Conservation (phyloP, 2,329 filamentous ascomycete species). For the Cryphonectria naterciae region DNA sequence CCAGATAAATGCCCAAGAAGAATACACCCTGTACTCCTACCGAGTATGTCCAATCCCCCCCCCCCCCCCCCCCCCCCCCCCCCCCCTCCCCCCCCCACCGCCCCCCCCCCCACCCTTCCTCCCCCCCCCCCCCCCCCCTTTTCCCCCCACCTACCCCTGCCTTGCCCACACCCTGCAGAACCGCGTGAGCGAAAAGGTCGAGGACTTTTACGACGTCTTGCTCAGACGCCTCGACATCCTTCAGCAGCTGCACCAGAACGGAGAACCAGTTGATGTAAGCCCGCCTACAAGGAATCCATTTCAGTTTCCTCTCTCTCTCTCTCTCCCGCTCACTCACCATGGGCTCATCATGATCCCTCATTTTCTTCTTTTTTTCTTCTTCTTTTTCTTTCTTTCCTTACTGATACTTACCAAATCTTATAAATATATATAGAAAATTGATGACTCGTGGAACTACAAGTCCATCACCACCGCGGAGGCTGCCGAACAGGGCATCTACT, state of each 20-base stretch:
- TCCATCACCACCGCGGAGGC: slow-evolving; percentile 49
- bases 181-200: slow-evolving; percentile 28
- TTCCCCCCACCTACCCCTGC: too few species aligned
- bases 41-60: slow-evolving; percentile 25
- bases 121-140: slow-evolving; percentile 1
- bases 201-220: slow-evolving; percentile 51
- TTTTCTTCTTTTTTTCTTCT: too few species aligned
- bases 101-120: too few species aligned
- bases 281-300: not conserved
- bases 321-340: not conserved
- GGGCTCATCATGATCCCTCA: too few species aligned
- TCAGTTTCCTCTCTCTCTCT: slow-evolving; percentile 31
- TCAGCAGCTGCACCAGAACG: slow-evolving; percentile 46
- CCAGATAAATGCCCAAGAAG: slow-evolving; percentile 19
- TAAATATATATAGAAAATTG: slow-evolving; percentile 33
- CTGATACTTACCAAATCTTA: not conserved
- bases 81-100: too few species aligned
- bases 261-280: slow-evolving; percentile 55
- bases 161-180: slow-evolving; percentile 14
- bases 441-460: slow-evolving; percentile 51
- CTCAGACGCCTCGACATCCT: slow-evolving; percentile 52
- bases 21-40: slow-evolving; percentile 31
- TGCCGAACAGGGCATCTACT: slow-evolving; percentile 49
- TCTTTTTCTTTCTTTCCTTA: slow-evolving; percentile 32
- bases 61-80: not conserved